These are phyloP conservation scores for Limonium bicolor DNA, from an alignment of 148 eudicot species.

Conservation along the genomic window DNA sequence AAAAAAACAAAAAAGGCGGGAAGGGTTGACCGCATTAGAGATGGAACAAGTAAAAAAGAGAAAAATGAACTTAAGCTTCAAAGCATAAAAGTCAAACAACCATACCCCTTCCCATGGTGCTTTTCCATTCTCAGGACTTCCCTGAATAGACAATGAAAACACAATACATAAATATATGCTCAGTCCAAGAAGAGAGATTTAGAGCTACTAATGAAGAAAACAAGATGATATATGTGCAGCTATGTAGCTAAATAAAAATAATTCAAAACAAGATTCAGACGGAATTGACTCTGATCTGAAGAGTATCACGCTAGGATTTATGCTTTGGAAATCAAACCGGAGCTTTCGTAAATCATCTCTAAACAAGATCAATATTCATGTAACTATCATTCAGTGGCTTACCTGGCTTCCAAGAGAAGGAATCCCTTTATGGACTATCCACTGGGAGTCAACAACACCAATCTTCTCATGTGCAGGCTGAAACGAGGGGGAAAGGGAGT, in stretches of 20 bases:
- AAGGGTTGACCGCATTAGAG: background rate
- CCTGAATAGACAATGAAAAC: background rate
- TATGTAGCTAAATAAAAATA: too few species aligned
- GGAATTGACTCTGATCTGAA: too few species aligned
- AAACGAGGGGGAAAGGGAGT: background rate
- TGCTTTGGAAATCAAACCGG: too few species aligned
- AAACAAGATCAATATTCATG: background rate
- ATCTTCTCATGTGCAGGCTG: conserved; percentile 57
- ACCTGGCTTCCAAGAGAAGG: conserved; percentile 49
- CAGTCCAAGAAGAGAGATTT: too few species aligned
- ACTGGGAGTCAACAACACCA: conserved; percentile 49
- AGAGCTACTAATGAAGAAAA: too few species aligned
- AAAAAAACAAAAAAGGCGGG: background rate
- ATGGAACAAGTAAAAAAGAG: too few species aligned
- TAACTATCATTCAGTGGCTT: background rate
- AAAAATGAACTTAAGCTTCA: too few species aligned
- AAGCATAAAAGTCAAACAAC: background rate
- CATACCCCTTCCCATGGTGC: conserved; percentile 7
- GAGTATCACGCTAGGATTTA: too few species aligned
- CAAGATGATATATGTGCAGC: too few species aligned
- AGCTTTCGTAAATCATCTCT: background rate
- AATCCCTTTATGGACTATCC: conserved; percentile 42
- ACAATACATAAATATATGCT: background rate
- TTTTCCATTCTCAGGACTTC: conserved; percentile 3
- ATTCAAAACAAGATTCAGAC: too few species aligned